A percentile compares a stretch with the other conserved stretches of the same genome.
Evolutionary conservation across 2,329 filamentous ascomycete species (phyloP).

Genomic region (Microdochium paspali): DNA sequence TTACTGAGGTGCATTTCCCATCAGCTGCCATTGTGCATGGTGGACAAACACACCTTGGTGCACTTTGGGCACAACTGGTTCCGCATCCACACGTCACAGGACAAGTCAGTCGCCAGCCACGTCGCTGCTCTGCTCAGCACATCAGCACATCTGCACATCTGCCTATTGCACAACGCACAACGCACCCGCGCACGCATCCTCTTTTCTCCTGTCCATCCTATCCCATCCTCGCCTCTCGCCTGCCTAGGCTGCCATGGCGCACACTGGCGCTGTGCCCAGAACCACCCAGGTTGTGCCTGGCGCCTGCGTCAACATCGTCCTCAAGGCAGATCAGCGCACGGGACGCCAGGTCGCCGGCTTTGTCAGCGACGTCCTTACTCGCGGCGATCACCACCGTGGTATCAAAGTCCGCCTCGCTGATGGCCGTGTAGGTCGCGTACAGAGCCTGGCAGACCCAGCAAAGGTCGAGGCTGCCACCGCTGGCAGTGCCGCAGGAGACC

Average conservation of each 20-base stretch:
- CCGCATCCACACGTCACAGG: no score
- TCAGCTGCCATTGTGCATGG: no score
- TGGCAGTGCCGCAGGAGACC: conserved; percentile 1
- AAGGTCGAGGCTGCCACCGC: conserved; percentile 3
- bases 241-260: conserved; percentile 3
- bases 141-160: no score
- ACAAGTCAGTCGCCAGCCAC: no score
- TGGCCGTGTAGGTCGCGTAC: conserved; percentile 66
- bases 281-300: conserved; percentile 48
- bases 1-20: no score
- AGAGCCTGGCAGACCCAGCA: conserved; percentile 37
- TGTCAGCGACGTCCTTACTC: conserved; percentile 60
- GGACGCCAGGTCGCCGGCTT: conserved; percentile 60
- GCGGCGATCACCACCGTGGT: conserved; percentile 65
- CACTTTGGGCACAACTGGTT: no score
- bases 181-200: no score
- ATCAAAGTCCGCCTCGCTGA: conserved; percentile 69
- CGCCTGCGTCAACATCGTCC: conserved; percentile 58
- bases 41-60: no score
- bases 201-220: no score
- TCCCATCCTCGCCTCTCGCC: no score
- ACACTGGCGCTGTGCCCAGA: conserved; percentile 27
- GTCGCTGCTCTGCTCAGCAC: no score
- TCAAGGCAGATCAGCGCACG: conserved; percentile 69
- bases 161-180: no score